These are phyloP conservation scores for Anthostomella pinea DNA, from an alignment of 2,329 filamentous ascomycete genomes.

Conservation along the genomic window DNA sequence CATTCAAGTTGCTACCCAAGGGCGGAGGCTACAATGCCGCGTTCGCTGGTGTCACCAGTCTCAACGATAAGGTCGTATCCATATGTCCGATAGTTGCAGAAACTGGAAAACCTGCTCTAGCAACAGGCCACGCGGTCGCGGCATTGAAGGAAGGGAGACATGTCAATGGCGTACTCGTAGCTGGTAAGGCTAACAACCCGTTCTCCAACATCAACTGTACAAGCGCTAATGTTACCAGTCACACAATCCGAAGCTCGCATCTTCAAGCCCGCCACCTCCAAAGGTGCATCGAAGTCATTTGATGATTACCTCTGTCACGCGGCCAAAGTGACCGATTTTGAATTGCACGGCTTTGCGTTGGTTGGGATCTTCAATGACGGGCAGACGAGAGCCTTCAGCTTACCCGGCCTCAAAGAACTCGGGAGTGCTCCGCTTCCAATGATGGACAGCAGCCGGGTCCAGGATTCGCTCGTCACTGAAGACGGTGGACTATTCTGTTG, in stretches of 20 bases:
- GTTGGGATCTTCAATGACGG: slow-evolving; percentile 84
- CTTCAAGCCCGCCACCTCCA: slow-evolving; percentile 79
- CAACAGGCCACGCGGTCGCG: slow-evolving; percentile 73
- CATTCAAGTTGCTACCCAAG: slow-evolving; percentile 84
- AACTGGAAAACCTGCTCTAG: slow-evolving; percentile 70
- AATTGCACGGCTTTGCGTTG: slow-evolving; percentile 73
- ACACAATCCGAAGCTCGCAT: slow-evolving; percentile 75
- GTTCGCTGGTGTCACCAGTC: slow-evolving; percentile 63
- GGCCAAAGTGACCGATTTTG: slow-evolving; percentile 71
- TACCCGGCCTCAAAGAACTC: slow-evolving; percentile 87
- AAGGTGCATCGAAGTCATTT: slow-evolving; percentile 90
- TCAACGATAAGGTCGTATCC: slow-evolving; percentile 70
- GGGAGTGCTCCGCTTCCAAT: slow-evolving; percentile 63
- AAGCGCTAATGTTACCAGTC: slow-evolving; percentile 40
- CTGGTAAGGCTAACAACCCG: slow-evolving; percentile 53
- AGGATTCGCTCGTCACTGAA: slow-evolving; percentile 66
- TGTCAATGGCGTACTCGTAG: slow-evolving; percentile 77
- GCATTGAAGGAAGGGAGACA: slow-evolving; percentile 71
- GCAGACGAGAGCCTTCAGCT: slow-evolving; percentile 72
- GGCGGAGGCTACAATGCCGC: slow-evolving; percentile 70
- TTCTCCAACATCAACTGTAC: background rate
- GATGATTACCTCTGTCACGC: slow-evolving; percentile 80
- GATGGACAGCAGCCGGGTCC: slow-evolving; percentile 71
- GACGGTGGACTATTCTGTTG: slow-evolving; percentile 84
- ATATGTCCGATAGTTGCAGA: slow-evolving; percentile 79